Base-by-base conservation (phyloP, 176 grass and related monocot species). In the Phoenix dactylifera region DNA sequence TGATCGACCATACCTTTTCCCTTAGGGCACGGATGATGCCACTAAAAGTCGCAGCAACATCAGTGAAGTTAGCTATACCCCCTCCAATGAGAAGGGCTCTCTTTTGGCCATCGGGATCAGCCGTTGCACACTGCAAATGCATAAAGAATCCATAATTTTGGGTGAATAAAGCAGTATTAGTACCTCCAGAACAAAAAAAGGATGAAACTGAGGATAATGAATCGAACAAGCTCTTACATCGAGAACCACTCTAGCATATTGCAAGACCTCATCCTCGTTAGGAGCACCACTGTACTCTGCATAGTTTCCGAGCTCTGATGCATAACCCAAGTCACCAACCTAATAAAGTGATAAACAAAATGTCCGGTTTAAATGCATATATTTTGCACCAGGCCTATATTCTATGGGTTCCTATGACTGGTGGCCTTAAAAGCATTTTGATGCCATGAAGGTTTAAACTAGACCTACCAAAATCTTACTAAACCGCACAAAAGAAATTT, bases 231-330 rank as follows among this genome's bases (percentile, higher is more conserved):
- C 17, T 52, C 78, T 80, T 79, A 95, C 89, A 77, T 95, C 89
- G 64, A 95, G 89, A 52, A 95, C 89, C 35, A 95, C 82, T 83
- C 82, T 84, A 63, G 89, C 85, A 75, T 95, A 95, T 49, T 95
- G 85, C 68, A 95, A 70, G 78, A 95, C 89, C 79, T 89, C 89
- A 52, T 95, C 89, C 72, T 83, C 82, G 2, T 95, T 95, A 54
- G 89, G 89, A 57, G 89, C 89, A 82, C 89, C 89, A 51, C 89
- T 95, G 19, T 95, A 89, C 59, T 95, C 89, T 3, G 89, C 89
- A 75, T 89, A 95, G 51, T 95, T 95, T 65, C 85, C 89, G 18
- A 95, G 77, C 71, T 95, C 89, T 24, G 81, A 82, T 18, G 82
- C 89, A 75, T 85, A 95, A 55, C 86, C 86, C 77, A 96, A 32